Percentiles rank a stretch among this genome's conserved stretches.
Conservation (phyloP, 495 filamentous ascomycete genomes). For the Baudoinia panamericana region DNA sequence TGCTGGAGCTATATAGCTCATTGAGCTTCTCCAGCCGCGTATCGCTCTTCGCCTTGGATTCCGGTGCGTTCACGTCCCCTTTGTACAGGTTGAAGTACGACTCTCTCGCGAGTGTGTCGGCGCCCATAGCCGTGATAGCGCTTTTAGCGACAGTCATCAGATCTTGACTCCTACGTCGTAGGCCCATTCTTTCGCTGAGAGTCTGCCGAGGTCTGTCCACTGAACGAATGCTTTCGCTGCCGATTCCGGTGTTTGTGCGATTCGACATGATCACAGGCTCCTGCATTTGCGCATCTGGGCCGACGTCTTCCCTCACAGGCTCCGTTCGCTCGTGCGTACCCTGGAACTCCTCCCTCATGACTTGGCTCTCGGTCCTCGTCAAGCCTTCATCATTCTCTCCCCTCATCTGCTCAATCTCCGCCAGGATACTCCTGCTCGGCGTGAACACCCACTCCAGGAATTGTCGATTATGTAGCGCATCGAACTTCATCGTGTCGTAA, state of each 20-base stretch:
- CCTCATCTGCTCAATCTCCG: conserved; percentile 37
- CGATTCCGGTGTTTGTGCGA: conserved; percentile 2
- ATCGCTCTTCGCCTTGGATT: conserved; percentile 72
- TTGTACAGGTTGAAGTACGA: conserved; percentile 82
- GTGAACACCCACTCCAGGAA: conserved; percentile 98
- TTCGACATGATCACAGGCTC: not conserved
- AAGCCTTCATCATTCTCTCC: conserved; percentile 3
- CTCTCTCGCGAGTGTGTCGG: conserved; percentile 24
- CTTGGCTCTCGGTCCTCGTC: conserved; percentile 6
- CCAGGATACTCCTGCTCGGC: conserved; percentile 54
- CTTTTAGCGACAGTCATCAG: conserved; percentile 5
- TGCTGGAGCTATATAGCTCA: conserved; percentile 83
- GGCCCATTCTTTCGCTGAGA: conserved; percentile 30
- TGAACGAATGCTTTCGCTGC: not conserved
- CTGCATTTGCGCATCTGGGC: not conserved
- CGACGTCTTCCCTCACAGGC: conserved; percentile 3
- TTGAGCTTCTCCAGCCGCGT: conserved; percentile 72
- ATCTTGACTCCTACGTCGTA: conserved; percentile 28
- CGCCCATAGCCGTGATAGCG: conserved; percentile 1
- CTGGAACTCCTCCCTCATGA: conserved; percentile 12
- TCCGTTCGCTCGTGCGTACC: conserved; percentile 6
- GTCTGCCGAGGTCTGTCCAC: conserved; percentile 19
- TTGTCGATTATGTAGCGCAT: conserved; percentile 88
- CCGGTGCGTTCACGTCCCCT: conserved; percentile 42
- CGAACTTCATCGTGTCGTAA: conserved; percentile 99